Evolutionary conservation across 1,284 basidiomycete genomes (phyloP).

Genomic region (Trichosporon sp.): DNA sequence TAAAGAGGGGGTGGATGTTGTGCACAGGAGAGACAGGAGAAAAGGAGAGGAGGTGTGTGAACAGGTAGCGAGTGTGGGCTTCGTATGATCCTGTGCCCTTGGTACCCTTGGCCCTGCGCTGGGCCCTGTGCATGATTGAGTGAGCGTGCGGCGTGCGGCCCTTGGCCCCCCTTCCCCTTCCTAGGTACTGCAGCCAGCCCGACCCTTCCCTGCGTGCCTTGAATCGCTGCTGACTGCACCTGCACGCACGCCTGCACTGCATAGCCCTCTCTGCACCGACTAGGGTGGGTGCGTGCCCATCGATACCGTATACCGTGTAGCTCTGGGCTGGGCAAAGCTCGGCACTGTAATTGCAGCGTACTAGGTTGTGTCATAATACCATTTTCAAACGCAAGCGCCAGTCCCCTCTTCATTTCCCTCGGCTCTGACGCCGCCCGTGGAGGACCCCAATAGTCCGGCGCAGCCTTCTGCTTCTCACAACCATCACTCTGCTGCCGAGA

Average conservation of each 20-base stretch:
- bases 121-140: neutral
- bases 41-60: neutral
- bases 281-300: no score
- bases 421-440: neutral
- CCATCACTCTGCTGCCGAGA: neutral
- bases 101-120: neutral
- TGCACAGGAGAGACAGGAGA: neutral
- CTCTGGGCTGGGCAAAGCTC: neutral
- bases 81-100: slow-evolving; percentile 12
- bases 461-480: neutral
- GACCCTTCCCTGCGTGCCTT: slow-evolving; percentile 3
- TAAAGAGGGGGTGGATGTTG: slow-evolving; percentile 11
- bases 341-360: no score
- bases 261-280: no score
- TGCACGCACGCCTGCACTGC: no score
- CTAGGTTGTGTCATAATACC: neutral
- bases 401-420: neutral
- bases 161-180: neutral
- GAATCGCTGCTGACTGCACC: neutral
- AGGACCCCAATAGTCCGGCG: neutral
- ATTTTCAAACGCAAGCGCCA: neutral
- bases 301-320: no score
- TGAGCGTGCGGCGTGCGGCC: neutral
- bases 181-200: neutral
- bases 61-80: slow-evolving; percentile 3